Conservation (phyloP, 2,329 filamentous ascomycete genomes). For the Sporothrix luriei region DNA sequence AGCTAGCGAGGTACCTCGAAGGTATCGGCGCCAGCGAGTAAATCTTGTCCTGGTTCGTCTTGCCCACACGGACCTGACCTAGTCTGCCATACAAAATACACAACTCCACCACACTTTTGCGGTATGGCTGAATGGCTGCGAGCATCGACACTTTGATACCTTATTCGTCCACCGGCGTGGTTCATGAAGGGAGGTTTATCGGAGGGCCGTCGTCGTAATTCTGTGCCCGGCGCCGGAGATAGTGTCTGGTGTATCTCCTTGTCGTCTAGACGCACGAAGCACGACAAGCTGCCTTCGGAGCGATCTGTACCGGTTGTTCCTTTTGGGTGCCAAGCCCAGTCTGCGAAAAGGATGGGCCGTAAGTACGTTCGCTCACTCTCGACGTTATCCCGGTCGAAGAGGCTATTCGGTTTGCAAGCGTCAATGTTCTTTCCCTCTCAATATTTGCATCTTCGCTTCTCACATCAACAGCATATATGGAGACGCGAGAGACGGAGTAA, state of each 20-base stretch:
- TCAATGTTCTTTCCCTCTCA: background rate
- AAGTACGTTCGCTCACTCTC: background rate
- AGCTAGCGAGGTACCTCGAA: constrained; percentile 27
- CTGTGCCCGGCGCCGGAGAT: background rate
- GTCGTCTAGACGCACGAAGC: background rate
- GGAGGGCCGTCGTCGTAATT: background rate
- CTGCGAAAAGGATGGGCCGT: background rate
- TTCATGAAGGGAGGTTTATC: background rate
- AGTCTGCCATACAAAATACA: background rate
- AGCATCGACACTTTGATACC: background rate
- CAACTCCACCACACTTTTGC: background rate
- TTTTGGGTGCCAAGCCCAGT: background rate
- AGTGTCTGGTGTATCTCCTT: background rate
- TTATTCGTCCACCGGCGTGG: background rate
- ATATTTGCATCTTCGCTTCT: background rate
- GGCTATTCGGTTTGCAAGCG: background rate
- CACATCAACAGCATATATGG: background rate
- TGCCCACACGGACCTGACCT: background rate
- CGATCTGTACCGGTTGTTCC: no score
- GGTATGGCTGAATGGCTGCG: no score
- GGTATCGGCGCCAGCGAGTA: constrained; percentile 28
- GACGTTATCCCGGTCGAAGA: background rate
- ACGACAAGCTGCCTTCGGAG: no score
- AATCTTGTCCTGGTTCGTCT: constrained; percentile 8
- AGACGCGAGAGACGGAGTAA: background rate